phyloP scores from a whole-genome alignment of 208 protist genomes.

The Leishmania tropica region DNA sequence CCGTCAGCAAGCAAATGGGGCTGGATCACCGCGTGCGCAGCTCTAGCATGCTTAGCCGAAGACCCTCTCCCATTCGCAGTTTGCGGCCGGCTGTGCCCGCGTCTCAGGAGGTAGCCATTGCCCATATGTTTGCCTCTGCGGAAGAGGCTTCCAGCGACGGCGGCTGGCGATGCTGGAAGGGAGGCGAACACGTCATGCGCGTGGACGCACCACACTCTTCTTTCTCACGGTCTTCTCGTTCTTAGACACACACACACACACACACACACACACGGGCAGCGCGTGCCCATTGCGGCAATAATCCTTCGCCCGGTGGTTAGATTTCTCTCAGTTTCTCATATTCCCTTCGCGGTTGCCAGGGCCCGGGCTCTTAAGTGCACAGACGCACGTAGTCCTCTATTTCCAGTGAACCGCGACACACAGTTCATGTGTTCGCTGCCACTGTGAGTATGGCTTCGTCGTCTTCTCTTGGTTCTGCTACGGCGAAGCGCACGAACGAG shows the following conservation, averaged over 20 bases:
- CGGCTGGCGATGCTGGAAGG: background rate
- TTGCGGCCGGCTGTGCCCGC: conserved; percentile 25
- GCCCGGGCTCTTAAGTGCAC: background rate
- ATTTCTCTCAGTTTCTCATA: background rate
- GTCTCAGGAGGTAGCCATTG: background rate
- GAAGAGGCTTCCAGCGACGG: background rate
- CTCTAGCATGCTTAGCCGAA: background rate
- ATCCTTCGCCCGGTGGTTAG: background rate
- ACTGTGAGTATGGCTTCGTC: background rate
- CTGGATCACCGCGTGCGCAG: background rate
- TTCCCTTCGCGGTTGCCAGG: background rate
- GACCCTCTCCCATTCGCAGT: conserved; percentile 25
- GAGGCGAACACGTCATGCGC: background rate
- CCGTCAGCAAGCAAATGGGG: background rate
- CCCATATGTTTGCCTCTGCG: background rate
- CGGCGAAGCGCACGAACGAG: too few relatives aligned
- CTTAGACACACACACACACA: background rate
- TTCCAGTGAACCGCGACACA: background rate
- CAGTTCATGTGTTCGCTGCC: background rate
- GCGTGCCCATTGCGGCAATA: background rate
- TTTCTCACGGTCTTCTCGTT: background rate
- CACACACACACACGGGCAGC: background rate
- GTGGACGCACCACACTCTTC: background rate
- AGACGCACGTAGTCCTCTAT: background rate
- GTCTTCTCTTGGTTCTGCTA: background rate